phyloP scores from a whole-genome alignment of 2,329 filamentous ascomycete species.

The Diaporthe ilicicola region DNA sequence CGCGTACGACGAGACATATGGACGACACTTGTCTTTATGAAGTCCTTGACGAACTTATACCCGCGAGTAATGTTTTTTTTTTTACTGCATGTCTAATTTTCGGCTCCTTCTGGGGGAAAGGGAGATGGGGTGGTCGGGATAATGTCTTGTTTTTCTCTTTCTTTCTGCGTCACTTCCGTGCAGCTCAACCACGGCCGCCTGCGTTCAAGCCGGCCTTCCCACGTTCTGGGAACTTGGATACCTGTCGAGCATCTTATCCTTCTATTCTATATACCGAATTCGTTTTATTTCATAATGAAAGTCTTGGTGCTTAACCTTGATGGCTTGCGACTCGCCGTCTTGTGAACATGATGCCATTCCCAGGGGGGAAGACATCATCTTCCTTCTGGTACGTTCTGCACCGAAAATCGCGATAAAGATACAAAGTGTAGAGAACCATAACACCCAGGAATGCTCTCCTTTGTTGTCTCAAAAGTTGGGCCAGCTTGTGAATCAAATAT shows the following conservation, averaged over 20 bases:
- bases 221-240: neutral
- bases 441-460: neutral
- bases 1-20: neutral
- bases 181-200: neutral
- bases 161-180: neutral
- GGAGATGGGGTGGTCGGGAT: neutral
- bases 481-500: neutral
- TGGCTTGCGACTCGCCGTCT: no score
- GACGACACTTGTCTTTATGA: neutral
- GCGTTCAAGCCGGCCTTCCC: neutral
- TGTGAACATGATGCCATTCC: no score
- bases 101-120: neutral
- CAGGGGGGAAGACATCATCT: no score
- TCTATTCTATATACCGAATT: neutral
- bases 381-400: no score
- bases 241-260: neutral
- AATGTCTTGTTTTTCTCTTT: neutral
- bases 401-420: no score
- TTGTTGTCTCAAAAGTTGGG: no score
- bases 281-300: neutral
- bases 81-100: constrained; percentile 8
- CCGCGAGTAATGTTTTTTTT: constrained; percentile 23
- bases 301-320: neutral
- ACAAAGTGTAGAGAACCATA: no score
- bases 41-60: constrained; percentile 18